Base-by-base conservation (phyloP, 208 protist genomes). In the Porcisia deanei region DNA sequence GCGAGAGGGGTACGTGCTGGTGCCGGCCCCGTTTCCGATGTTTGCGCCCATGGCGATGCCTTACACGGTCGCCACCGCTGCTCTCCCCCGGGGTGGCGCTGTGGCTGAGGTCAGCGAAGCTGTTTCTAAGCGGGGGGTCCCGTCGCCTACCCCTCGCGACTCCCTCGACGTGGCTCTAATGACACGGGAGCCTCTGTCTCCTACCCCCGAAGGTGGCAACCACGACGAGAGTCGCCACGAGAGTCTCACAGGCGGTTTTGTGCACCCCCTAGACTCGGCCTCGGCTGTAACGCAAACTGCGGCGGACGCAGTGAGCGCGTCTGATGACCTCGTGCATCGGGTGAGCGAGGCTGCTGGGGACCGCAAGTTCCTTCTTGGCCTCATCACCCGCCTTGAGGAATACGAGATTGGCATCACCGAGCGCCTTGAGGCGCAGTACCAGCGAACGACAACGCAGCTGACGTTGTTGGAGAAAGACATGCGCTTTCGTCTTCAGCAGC, bases 371-470 rank as follows among this genome's bases (percentile, higher is more conserved):
- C 71, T 94, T 0, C 64, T 85, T 9, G 69, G 79, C 6, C 81
- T 90, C 34, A 80, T 91, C 25, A 76, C 54, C 52, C 83, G 86
- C 49, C 64, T 91, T 8, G 89, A 94, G 82, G 71, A 61, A 18
- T 70, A 90, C 60, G 89, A 94, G 76, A 82, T 67, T 37, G 80
- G 82, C 14, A 79, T 86, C n/a, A 81, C 79, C 1, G 90, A 91
- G 78, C 71, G 72, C 20, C 79, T 90, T 43, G 89, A 94, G 74
- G 69, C 82, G 43, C 84, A 90, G 66, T 79, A 90, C 61, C 87
- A 91, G 76, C 76, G 76, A 39, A 90, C 84, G 34, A 83, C 82
- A 45, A 63, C 83, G 34, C 84, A 83, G 53, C 70, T 91, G 55
- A 71, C 76, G 16, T 81, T 72, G 30, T 60, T 90, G 30, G 75